phyloP scores from a whole-genome alignment of 768 basidiomycete species.

The Amylocystis lapponica region DNA sequence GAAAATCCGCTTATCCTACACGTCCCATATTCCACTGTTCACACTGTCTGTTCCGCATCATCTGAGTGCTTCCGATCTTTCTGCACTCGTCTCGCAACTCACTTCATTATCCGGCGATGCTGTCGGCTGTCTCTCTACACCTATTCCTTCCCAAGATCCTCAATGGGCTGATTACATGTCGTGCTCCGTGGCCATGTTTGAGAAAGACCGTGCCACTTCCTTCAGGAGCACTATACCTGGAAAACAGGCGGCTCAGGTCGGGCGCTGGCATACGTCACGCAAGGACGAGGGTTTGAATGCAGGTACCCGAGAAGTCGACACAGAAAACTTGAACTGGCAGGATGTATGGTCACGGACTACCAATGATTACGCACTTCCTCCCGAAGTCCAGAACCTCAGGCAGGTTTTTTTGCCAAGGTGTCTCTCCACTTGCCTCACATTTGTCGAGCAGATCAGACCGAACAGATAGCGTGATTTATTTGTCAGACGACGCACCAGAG shows the following conservation, averaged over 20 bases:
- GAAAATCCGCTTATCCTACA: neutral
- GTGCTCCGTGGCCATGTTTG: conserved; percentile 56
- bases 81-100: conserved; percentile 22
- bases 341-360: conserved; percentile 39
- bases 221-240: conserved; percentile 67
- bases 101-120: conserved; percentile 24
- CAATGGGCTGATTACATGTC: conserved; percentile 28
- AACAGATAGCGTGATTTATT: conserved; percentile 39
- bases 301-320: conserved; percentile 6
- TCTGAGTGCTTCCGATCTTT: conserved; percentile 34
- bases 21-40: conserved; percentile 13
- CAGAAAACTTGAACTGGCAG: conserved; percentile 39
- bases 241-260: conserved; percentile 53
- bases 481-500: conserved; percentile 54
- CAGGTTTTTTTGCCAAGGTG: conserved; percentile 17
- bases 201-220: conserved; percentile 33
- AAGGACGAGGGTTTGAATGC: conserved; percentile 23
- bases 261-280: conserved; percentile 63
- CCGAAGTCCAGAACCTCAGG: conserved; percentile 34
- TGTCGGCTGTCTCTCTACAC: conserved; percentile 61
- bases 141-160: conserved; percentile 24
- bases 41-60: conserved; percentile 49
- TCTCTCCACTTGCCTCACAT: neutral
- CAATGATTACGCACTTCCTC: conserved; percentile 27
- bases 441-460: conserved; percentile 14